Evolutionary conservation across 2,329 filamentous ascomycete species (phyloP).

Genomic region (Fusarium sp.): DNA sequence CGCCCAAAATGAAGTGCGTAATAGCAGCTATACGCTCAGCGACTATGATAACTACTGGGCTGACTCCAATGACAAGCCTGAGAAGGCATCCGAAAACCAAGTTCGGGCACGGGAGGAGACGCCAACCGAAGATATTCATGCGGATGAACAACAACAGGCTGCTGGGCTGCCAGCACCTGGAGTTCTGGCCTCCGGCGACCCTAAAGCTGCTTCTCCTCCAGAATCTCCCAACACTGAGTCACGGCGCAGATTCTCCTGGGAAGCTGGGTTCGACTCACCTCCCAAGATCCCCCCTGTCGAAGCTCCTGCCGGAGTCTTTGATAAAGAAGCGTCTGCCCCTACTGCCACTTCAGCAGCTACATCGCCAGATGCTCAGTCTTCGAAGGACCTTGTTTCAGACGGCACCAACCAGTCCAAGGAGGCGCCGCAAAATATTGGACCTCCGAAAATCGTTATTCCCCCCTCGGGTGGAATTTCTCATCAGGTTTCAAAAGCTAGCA

Average conservation of each 20-base stretch:
- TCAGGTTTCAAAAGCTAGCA: slow-evolving; percentile 43
- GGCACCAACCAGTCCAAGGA: slow-evolving; percentile 27
- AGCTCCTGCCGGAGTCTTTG: slow-evolving; percentile 14
- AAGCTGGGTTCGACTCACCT: slow-evolving; percentile 46
- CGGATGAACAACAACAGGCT: neutral
- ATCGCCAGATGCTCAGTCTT: slow-evolving; percentile 23
- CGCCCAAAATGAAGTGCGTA: slow-evolving; percentile 50
- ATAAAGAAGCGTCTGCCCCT: slow-evolving; percentile 13
- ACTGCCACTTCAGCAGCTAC: slow-evolving; percentile 25
- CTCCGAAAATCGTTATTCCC: slow-evolving; percentile 40
- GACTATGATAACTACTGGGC: slow-evolving; percentile 78
- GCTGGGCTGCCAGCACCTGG: neutral
- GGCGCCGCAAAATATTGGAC: slow-evolving; percentile 22
- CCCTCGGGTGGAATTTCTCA: slow-evolving; percentile 40
- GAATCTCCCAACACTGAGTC: slow-evolving; percentile 21
- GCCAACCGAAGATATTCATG: slow-evolving; percentile 1
- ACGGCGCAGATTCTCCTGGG: slow-evolving; percentile 55
- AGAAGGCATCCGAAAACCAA: slow-evolving; percentile 6
- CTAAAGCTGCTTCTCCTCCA: slow-evolving; percentile 6
- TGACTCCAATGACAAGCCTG: slow-evolving; percentile 47
- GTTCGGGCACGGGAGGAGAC: slow-evolving; percentile 11
- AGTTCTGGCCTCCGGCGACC: slow-evolving; percentile 4
- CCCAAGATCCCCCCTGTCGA: slow-evolving; percentile 28
- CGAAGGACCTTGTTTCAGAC: slow-evolving; percentile 27
- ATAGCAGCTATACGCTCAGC: slow-evolving; percentile 72